A percentile compares a stretch with the other conserved stretches of the same genome.
These are phyloP conservation scores for Actinomucor elegans DNA, from an alignment of 371 early-diverging fungal genomes.

Conservation along the genomic window DNA sequence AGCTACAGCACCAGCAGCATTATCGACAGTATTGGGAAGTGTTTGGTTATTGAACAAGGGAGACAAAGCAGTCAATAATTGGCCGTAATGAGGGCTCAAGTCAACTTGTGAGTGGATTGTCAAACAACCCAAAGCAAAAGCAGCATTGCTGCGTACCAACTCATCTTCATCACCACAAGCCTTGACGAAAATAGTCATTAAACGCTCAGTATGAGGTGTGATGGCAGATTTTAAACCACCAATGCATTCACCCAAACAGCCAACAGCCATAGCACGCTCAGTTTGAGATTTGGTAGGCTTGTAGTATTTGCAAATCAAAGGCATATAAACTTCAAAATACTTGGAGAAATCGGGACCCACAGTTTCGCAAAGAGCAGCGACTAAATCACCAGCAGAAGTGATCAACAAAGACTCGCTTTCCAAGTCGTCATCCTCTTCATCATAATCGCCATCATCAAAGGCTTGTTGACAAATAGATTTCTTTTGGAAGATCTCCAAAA, in stretches of 20 bases:
- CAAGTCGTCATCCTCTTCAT: constrained; percentile 77
- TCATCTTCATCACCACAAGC: constrained; percentile 74
- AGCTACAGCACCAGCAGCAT: constrained; percentile 60
- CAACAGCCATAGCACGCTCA: constrained; percentile 88
- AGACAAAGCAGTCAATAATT: constrained; percentile 66
- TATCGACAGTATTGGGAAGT: constrained; percentile 72
- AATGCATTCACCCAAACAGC: constrained; percentile 79
- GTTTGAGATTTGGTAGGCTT: constrained; percentile 61
- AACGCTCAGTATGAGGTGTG: constrained; percentile 70
- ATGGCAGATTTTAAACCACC: constrained; percentile 66
- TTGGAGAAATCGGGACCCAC: constrained; percentile 72
- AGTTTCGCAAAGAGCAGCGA: constrained; percentile 72
- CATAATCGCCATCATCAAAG: constrained; percentile 62
- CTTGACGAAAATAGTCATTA: constrained; percentile 61
- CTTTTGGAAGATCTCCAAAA: constrained; percentile 74
- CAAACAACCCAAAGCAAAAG: constrained; percentile 79
- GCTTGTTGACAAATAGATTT: constrained; percentile 77
- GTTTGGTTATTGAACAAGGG: constrained; percentile 68
- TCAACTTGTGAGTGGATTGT: constrained; percentile 68
- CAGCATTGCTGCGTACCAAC: constrained; percentile 84
- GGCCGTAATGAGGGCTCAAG: constrained; percentile 62
- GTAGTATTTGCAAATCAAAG: constrained; percentile 74
- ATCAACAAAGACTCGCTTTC: constrained; percentile 82
- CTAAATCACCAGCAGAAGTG: constrained; percentile 77
- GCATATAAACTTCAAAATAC: constrained; percentile 71